These are phyloP conservation scores for Urostyla sp. DNA, from an alignment of 73 alveolate genomes.

Conservation along the genomic window DNA sequence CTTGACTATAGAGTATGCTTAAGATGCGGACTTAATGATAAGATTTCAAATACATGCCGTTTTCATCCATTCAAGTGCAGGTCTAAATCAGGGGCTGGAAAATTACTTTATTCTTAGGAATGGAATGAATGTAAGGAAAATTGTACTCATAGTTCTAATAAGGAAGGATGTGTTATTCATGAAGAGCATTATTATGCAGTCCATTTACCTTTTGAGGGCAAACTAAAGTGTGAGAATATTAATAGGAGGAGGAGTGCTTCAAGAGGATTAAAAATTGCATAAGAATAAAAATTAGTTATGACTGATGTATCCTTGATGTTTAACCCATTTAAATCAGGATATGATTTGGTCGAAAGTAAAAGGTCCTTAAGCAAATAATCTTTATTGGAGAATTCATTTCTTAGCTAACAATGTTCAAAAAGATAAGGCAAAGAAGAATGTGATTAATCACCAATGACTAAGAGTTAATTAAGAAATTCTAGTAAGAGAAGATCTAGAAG, in stretches of 20 bases:
- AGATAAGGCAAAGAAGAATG: too few relatives aligned
- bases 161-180: background rate
- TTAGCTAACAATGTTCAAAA: too few relatives aligned
- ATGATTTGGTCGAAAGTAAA: background rate
- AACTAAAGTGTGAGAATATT: background rate
- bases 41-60: slow-evolving; percentile 1
- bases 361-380: too few relatives aligned
- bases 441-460: too few relatives aligned
- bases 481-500: background rate
- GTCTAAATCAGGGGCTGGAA: slow-evolving; percentile 32
- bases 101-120: slow-evolving; percentile 10
- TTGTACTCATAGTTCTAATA: background rate
- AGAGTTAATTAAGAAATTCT: too few relatives aligned
- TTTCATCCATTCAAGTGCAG: slow-evolving; percentile 48
- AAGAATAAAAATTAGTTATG: slow-evolving; percentile 24
- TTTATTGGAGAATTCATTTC: too few relatives aligned
- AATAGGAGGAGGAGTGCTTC: background rate
- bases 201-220: slow-evolving; percentile 17
- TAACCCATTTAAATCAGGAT: slow-evolving; percentile 29
- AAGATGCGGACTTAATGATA: slow-evolving; percentile 54
- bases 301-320: slow-evolving; percentile 36
- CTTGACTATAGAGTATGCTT: slow-evolving; percentile 17
- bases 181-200: slow-evolving; percentile 37
- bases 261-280: background rate
- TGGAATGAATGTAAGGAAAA: slow-evolving; percentile 48